Evolutionary conservation across 2,329 filamentous ascomycete species (phyloP).

Genomic region (Clonostachys sp.): DNA sequence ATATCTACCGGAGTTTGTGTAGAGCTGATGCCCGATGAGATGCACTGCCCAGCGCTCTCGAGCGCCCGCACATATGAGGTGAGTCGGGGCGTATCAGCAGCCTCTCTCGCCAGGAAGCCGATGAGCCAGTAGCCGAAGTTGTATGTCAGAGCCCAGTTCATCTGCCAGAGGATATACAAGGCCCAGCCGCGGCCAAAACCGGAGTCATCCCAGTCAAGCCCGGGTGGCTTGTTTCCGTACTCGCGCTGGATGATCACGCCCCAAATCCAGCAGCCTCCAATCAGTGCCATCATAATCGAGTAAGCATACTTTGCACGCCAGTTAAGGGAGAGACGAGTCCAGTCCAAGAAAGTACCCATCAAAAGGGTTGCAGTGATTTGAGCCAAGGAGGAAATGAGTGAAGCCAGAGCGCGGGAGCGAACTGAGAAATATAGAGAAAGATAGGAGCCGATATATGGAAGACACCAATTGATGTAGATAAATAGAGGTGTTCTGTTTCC

Average conservation of each 20-base stretch:
- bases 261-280: conserved; percentile 11
- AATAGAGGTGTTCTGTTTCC: background rate
- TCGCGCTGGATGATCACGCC: conserved; percentile 11
- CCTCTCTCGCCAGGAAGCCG: background rate
- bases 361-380: conserved; percentile 11
- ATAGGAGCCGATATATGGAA: background rate
- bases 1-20: background rate
- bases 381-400: conserved; percentile 50
- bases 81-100: background rate
- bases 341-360: conserved; percentile 14
- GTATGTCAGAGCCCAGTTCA: background rate
- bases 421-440: conserved; percentile 62
- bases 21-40: background rate
- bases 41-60: background rate
- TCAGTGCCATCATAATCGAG: conserved; percentile 2
- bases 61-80: background rate
- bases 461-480: background rate
- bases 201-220: conserved; percentile 8
- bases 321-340: conserved; percentile 6
- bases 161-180: conserved; percentile 13
- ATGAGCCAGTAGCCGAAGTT: background rate
- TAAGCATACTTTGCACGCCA: conserved; percentile 1
- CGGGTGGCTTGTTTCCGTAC: conserved; percentile 3
- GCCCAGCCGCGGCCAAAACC: conserved; percentile 13
- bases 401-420: conserved; percentile 63